Base-by-base conservation (phyloP, 805 yeast genomes). In the Teunomyces pallodes region DNA sequence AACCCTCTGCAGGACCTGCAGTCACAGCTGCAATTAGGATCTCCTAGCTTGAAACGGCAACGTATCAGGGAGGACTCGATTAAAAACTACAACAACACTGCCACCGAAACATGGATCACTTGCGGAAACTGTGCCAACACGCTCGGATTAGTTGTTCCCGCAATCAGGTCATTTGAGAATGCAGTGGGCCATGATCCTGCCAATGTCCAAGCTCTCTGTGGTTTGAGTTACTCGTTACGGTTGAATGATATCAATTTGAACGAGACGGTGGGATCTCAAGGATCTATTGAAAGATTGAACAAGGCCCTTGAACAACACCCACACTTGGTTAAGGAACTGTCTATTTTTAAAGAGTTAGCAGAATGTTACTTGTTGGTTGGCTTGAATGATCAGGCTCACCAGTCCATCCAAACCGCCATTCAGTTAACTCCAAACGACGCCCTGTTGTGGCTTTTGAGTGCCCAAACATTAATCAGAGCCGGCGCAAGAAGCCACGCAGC, bases 371-470 rank as follows among this genome's bases (percentile, higher is more conserved):
- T 77, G 10, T 59, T 72, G 9, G 53, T 76, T 7, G 76, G 78
- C 31, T 69, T 77, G 48, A 68, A 66, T 40, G 82, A 79, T 36
- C 80, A 77, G 50, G 82, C 86, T 0, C 82, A 79, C 54, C 72
- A 69, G 43, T 66, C 78, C 2, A 66, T 77, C 14, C 75, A 71
- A 46, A 66, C 75, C 42, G 78, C 78, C 3, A 55, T 78, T 4
- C 67, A 62, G 33, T 50, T 72, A 17, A 49, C 56, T 27, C 72
- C 70, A 3, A 60, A 62, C 30, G 80, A 80, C 53, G 72, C 84
- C 1, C 60, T 70, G 16, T 59, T 77, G 17, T 75, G 83, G 74
- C 54, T 80, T 2, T 54, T 79, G 20, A 67, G 72, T 27, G 85
- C 83, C 4, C 81, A 78, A 55, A 66, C 79, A 3, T 58, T 79